Evolutionary conservation across 345 rosid genomes (phyloP), one percentile per base, ranked within the genome.

Genomic region (Erodium maritimum): DNA sequence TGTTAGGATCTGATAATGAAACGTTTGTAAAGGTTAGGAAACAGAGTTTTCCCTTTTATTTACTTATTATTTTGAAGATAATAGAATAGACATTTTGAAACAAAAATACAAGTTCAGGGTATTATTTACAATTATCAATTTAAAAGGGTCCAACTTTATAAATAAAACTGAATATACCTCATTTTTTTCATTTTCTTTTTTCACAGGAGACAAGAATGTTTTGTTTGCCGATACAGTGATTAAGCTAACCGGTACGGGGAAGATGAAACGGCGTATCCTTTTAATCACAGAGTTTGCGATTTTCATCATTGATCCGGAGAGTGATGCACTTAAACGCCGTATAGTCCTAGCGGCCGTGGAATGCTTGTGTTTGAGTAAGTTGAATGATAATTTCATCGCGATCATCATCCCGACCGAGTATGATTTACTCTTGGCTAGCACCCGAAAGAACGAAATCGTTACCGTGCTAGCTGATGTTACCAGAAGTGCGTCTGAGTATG

Each of bases 361-460:
- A 42, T 68, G 59, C 53, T 52, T 69, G 6, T 62, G 22, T 24
- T 61, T 73, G 42, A 73, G 77, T 48, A 73, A 69, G 62, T 48
- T 73, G 5, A 68, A 69, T 61, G 77, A 73, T 68, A 68, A 65
- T 61, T 73, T 73, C 66, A 65, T 67, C 53, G 67, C 77, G 5
- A 61, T 73, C 21, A 61, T 73, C 46, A 59, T 73, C 25, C 77
- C 77, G 23, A 73, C 70, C 3, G 77, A 68, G 67, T 73, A 73
- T 58, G 77, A 73, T 65, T 5, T 68, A 9, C 73, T 73, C 20
- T 65, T 73, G 70, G 73, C 77, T 46, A 68, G 67, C 48, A 65
- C 77, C 17, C 56, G 73, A 58, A 89, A 89, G 77, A 79, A 81
- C 34, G 96, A 89, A 62, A 85, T 89, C 25, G 89, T 80, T 61